Conservation (phyloP, 768 basidiomycete genomes). For the Gloeostereum incarnatum region DNA sequence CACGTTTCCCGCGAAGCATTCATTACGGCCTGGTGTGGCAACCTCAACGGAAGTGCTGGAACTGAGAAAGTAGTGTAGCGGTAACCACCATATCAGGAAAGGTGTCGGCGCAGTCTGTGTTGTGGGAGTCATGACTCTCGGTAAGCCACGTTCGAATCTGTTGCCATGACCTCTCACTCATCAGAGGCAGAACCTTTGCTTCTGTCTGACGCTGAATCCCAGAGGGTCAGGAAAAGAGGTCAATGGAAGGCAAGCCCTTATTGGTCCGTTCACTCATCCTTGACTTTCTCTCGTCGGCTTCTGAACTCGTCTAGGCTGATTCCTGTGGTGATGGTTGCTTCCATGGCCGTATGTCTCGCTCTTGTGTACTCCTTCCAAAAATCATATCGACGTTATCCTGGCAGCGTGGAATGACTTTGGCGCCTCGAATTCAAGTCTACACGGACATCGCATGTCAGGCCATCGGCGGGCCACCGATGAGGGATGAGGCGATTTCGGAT, state of each 20-base stretch:
- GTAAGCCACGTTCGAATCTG: not conserved
- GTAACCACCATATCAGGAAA: no score
- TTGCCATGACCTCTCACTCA: not conserved
- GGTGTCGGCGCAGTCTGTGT: not conserved
- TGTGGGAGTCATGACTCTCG: not conserved
- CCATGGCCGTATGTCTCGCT: constrained; percentile 47
- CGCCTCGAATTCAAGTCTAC: constrained; percentile 73
- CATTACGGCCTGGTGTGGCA: not conserved
- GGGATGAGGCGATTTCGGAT: constrained; percentile 9
- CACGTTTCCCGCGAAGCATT: no score
- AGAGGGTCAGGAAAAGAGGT: not conserved
- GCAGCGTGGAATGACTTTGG: constrained; percentile 74
- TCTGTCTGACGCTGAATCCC: not conserved
- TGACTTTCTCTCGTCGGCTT: not conserved
- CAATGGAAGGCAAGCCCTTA: constrained; percentile 30
- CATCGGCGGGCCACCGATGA: constrained; percentile 17
- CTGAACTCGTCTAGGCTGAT: constrained; percentile 43
- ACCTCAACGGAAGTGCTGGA: not conserved
- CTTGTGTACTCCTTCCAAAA: not conserved
- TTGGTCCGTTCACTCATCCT: constrained; percentile 23
- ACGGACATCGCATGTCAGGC: constrained; percentile 66
- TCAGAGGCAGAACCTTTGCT: constrained; percentile 6
- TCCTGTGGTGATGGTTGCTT: constrained; percentile 56
- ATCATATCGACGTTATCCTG: constrained; percentile 5
- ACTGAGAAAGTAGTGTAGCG: not conserved